Percentiles rank a stretch among this genome's conserved stretches.
phyloP scores from a whole-genome alignment of 2,329 filamentous ascomycete species.

The Pyrenophora teres region DNA sequence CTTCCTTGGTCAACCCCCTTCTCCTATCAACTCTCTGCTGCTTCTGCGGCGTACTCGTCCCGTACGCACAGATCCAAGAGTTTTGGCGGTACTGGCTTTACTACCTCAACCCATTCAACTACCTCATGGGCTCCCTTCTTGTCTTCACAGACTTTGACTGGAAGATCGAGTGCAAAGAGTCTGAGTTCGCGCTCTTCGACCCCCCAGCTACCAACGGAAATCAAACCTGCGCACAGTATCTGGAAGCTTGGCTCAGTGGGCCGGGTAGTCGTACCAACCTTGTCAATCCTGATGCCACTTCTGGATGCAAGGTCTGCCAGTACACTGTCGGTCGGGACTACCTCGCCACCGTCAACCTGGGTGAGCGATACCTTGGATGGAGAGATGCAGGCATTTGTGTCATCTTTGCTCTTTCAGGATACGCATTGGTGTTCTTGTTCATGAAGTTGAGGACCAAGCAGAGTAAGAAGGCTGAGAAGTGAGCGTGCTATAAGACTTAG shows the following conservation, averaged over 20 bases:
- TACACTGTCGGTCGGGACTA: constrained; percentile 65
- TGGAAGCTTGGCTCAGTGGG: constrained; percentile 11
- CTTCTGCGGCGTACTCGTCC: constrained; percentile 63
- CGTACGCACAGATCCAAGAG: constrained; percentile 64
- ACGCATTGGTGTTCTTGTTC: constrained; percentile 53
- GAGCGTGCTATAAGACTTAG: too few species aligned
- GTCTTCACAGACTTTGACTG: constrained; percentile 50
- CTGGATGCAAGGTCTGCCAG: constrained; percentile 64
- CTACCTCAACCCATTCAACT: constrained; percentile 51
- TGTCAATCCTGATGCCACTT: constrained; percentile 63
- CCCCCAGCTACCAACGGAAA: constrained; percentile 49
- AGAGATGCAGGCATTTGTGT: constrained; percentile 65
- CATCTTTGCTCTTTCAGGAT: constrained; percentile 61
- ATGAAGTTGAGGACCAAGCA: constrained; percentile 52
- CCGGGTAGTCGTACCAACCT: constrained; percentile 53
- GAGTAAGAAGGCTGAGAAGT: constrained; percentile 47
- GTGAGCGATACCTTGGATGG: constrained; percentile 68
- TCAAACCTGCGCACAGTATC: constrained; percentile 63
- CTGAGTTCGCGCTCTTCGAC: constrained; percentile 51
- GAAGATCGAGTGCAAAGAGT: constrained; percentile 44
- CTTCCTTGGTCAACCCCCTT: constrained; percentile 57
- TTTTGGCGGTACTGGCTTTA: constrained; percentile 66
- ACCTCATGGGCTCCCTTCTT: constrained; percentile 49
- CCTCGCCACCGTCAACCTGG: constrained; percentile 62
- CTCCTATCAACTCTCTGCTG: constrained; percentile 26